These are phyloP conservation scores for Peltaster fructicola DNA, from an alignment of 2,329 filamentous ascomycete species.

Conservation along the genomic window DNA sequence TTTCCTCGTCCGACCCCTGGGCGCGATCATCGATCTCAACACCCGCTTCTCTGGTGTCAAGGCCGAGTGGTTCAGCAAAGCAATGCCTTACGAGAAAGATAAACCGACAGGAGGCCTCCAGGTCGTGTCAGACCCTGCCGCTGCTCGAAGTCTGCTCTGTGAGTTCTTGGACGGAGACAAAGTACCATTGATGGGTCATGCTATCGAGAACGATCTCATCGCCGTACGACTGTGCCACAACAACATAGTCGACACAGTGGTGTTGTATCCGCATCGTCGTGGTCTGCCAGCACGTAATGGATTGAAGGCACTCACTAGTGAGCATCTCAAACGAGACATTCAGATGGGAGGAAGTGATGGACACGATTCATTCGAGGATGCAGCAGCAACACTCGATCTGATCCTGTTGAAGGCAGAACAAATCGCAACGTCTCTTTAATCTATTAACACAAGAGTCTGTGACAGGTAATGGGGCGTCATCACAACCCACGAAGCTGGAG, in stretches of 20 bases:
- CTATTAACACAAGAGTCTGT: no score
- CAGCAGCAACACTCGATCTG: conserved; percentile 72
- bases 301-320: conserved; percentile 56
- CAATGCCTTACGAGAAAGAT: conserved; percentile 34
- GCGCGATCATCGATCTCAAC: conserved; percentile 77
- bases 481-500: no score
- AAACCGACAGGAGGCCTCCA: no score
- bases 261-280: conserved; percentile 62
- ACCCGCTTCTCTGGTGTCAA: conserved; percentile 80
- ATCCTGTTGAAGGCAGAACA: conserved; percentile 59
- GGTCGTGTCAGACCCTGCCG: conserved; percentile 57
- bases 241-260: conserved; percentile 65
- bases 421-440: no score
- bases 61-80: conserved; percentile 55
- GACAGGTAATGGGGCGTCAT: no score
- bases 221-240: conserved; percentile 69
- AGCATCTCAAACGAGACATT: conserved; percentile 56
- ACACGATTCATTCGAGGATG: conserved; percentile 87
- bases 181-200: conserved; percentile 81
- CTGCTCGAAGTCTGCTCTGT: conserved; percentile 63
- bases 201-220: conserved; percentile 90
- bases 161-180: conserved; percentile 52
- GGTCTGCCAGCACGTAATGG: conserved; percentile 64
- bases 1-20: conserved; percentile 65
- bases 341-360: conserved; percentile 52